Conservation (phyloP, 352 stramenopile species). For the Globisporangium spinosum region DNA sequence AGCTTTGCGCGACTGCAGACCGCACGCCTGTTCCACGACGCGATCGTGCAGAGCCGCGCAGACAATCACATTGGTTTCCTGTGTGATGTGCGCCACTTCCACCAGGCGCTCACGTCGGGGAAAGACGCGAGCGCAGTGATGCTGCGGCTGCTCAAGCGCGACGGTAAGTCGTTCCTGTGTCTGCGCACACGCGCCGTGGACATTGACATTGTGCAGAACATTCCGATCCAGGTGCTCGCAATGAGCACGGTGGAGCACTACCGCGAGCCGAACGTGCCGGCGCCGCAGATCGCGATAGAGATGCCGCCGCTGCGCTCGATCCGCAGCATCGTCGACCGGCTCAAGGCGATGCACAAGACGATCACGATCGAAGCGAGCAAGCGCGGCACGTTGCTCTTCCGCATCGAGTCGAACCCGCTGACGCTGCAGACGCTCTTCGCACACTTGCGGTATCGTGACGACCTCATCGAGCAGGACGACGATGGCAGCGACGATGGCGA, state of each 20-base stretch:
- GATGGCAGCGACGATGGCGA: conserved; percentile 23
- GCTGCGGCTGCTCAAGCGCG: conserved; percentile 78
- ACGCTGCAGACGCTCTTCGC: conserved; percentile 78
- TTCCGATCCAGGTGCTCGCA: conserved; percentile 75
- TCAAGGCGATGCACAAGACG: conserved; percentile 72
- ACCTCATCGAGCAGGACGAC: conserved; percentile 59
- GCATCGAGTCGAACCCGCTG: conserved; percentile 65
- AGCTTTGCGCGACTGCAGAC: conserved; percentile 69
- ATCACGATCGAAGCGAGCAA: conserved; percentile 76
- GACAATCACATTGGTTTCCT: conserved; percentile 81
- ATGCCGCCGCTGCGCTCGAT: conserved; percentile 67
- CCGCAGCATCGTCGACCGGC: conserved; percentile 65
- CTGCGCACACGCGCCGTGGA: conserved; percentile 70
- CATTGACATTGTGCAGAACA: conserved; percentile 84
- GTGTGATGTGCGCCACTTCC: conserved; percentile 71
- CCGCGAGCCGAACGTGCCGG: conserved; percentile 67
- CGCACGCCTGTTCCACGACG: conserved; percentile 67
- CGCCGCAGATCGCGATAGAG: conserved; percentile 77
- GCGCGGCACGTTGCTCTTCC: conserved; percentile 58
- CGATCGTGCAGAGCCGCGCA: conserved; percentile 65
- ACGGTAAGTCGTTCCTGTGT: conserved; percentile 70
- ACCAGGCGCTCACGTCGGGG: conserved; percentile 67
- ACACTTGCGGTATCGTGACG: conserved; percentile 64
- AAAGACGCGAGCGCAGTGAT: conserved; percentile 78
- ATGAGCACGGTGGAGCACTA: conserved; percentile 75